Conservation (phyloP, 208 protist species). For the Trypanosoma mega region DNA sequence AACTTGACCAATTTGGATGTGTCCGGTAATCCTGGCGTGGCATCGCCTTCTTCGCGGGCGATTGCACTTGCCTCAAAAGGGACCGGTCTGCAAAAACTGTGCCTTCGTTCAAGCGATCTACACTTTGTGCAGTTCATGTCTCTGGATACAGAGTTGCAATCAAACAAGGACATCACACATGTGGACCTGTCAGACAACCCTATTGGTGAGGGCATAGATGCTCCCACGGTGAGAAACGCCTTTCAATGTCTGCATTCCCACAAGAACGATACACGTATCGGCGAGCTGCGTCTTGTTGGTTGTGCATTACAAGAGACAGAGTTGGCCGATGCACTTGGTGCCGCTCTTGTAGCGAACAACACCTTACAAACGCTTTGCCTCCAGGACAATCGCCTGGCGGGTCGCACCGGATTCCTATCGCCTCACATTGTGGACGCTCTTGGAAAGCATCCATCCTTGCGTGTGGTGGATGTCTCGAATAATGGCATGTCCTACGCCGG, state of each 20-base stretch:
- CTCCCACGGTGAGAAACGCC: constrained; percentile 1
- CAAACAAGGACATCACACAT: constrained; percentile 16
- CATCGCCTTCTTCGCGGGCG: constrained; percentile 10
- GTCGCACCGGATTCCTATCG: constrained; percentile 9
- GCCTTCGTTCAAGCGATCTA: constrained; percentile 4
- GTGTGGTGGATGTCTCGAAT: constrained; percentile 17
- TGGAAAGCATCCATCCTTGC: constrained; percentile 2
- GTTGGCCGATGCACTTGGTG: constrained; percentile 19
- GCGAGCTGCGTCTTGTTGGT: constrained; percentile 14
- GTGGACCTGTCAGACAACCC: constrained; percentile 22
- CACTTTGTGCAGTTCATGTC: constrained; percentile 6
- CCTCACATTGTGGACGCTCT: constrained; percentile 17
- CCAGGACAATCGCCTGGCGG: constrained; percentile 17
- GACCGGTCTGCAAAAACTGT: constrained; percentile 20
- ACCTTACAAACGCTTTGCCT: constrained; percentile 10
- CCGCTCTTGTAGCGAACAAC: constrained; percentile 14
- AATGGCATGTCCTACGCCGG: constrained; percentile 22
- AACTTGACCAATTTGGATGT: constrained; percentile 17
- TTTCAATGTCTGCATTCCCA: constrained; percentile 19
- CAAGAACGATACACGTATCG: not conserved
- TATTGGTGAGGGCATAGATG: constrained; percentile 26
- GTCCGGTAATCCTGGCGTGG: constrained; percentile 24
- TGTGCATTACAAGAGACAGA: constrained; percentile 16
- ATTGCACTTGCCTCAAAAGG: constrained; percentile 8
- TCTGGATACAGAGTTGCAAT: constrained; percentile 16